Evolutionary conservation across 1,284 basidiomycete species (phyloP), one percentile per base, ranked within the genome.

Genomic region (Fomitopsis pinicola): DNA sequence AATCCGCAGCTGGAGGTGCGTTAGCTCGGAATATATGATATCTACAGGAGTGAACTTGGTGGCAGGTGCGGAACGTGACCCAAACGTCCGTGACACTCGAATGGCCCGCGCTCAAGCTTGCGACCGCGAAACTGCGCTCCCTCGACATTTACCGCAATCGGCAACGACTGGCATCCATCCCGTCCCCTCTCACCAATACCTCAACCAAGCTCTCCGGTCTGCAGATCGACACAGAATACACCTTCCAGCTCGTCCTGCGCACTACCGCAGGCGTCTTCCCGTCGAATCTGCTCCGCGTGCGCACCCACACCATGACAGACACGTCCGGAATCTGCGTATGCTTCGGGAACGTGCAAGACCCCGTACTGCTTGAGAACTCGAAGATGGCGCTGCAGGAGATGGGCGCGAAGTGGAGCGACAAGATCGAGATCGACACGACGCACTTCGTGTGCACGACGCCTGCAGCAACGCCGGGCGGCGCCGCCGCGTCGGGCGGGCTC

Each of bases 381-480:
- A 93, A 92, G 72, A 72, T 83, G 59, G 92, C 92, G 9, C 74
- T 98, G 57, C 72, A 81, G 50, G 88, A 92, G 67, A 96, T 98
- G 88, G 83, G 82, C 26, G 95, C 92, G 0, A 89, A 90, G 65
- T 94, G 90, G 87, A 92, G 89, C 67, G 91, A 96, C 66, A 89
- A 88, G 67, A 95, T 99, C 30, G 93, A 96, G 76, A 95, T 98
- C 61, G 95, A 97, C 70, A 97, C 95, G 5, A 97, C 95, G 0
- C 95, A 98, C 74, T 97, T 97, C 68, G 94, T 97, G 42, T 97
- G 95, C 71, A 96, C 94, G 3, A 94, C 91, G 0, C 91, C 94
- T 1, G 86, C 89, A 1, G 81, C 84, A 14, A 86, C 86, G 0
- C 84, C 87, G 0, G 69, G 75, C 6, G 88, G 87, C 3, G 85